Evolutionary conservation across 164 flowering plant species (phyloP).

Genomic region (Saururus chinensis): DNA sequence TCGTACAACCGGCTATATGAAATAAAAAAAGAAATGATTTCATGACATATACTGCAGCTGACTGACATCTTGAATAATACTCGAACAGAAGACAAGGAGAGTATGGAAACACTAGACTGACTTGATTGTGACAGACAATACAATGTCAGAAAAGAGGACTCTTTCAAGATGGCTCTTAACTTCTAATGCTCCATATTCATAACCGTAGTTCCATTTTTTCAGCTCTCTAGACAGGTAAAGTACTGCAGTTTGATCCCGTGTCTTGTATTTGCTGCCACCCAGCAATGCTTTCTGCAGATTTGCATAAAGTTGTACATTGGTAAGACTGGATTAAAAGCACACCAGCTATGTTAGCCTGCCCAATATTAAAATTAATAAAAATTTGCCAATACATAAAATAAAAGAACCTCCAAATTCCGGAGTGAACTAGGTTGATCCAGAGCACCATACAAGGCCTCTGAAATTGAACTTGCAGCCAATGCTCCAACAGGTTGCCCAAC

Average conservation of each 20-base stretch:
- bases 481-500: slow-evolving; percentile 86
- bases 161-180: slow-evolving; percentile 68
- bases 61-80: not conserved
- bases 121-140: slow-evolving; percentile 48
- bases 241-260: slow-evolving; percentile 36
- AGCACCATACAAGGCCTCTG: slow-evolving; percentile 96
- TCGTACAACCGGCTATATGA: slow-evolving; percentile 20
- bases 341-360: no score
- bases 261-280: slow-evolving; percentile 40
- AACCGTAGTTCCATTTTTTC: slow-evolving; percentile 45
- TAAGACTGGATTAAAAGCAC: no score
- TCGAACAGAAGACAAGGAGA: not conserved
- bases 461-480: slow-evolving; percentile 71
- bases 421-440: slow-evolving; percentile 67
- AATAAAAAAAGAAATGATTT: no score
- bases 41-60: not conserved
- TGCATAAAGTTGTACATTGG: not conserved
- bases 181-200: slow-evolving; percentile 72
- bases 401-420: slow-evolving; percentile 32
- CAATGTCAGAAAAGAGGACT: slow-evolving; percentile 50
- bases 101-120: slow-evolving; percentile 13
- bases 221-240: slow-evolving; percentile 60
- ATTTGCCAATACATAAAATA: no score
- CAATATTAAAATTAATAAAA: no score
- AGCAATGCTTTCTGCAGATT: slow-evolving; percentile 57